Evolutionary conservation across 306 rosid species (phyloP), one percentile per base, ranked within the genome.

Genomic region (Vigna reflexopilosa): DNA sequence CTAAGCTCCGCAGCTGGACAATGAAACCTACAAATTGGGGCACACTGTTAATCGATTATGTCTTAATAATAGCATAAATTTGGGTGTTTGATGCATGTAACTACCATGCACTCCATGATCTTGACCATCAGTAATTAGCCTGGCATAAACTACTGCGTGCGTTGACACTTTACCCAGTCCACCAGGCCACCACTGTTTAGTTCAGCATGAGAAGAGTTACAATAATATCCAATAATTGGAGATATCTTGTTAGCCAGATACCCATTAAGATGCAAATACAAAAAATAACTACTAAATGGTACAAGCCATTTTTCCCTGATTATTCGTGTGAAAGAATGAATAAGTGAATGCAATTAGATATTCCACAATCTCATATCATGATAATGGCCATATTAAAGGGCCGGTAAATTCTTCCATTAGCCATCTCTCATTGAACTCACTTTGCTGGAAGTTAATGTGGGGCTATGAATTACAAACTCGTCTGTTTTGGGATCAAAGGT

Each of bases 181-280:
- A 80, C 99, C 99, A 76, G 99, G 99, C 99, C 98, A 95, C 99
- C 99, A 95, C 99, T 95, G 79, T 80, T 72, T 85, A 76, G 38
- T 78, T 82, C 70, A 80, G 80, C 45, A 24, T 70, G 73, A 81
- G 72, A 76, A 73, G 65, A 68, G 82, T 71, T 24, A 45, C 62
- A 74, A 77, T 54, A 49, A 65, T 59, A 81, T 80, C 45, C 59
- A 75, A 72, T 73, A 74, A 20, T 2, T 68, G 16, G 28, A 10
- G 38, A 68, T n/a, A 84, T 36, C 30, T 66, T 49, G 36, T 38
- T 38, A 10, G 20, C 40, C 32, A 67, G 79, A 63, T 49, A 55
- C 44, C 42, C 59, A 56, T 55, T 17, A 52, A 79, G 63, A 73
- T 30, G 32, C 34, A 42, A 52, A 86, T 78, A 28, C 32, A 64